Base-by-base conservation (phyloP, 2,329 filamentous ascomycete species). In the Chlorencoelia australis region DNA sequence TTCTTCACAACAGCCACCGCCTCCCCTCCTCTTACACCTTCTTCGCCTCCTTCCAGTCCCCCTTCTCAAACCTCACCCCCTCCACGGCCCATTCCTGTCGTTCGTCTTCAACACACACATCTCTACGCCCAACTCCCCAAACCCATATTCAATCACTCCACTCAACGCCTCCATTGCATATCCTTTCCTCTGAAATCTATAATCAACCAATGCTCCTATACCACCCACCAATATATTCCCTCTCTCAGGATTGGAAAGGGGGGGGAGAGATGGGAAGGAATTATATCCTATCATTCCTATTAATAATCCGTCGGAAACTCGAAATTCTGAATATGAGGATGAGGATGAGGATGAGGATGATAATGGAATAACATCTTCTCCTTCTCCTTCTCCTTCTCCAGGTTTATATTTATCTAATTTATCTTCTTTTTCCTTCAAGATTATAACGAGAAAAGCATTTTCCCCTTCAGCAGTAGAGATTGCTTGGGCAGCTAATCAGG, bases 101-200 rank as follows among this genome's bases (percentile, higher is more conserved):
- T n/a, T n/a, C n/a, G n/a, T n/a, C n/a, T n/a, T n/a, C n/a, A n/a
- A n/a, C n/a, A n/a, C n/a, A n/a, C n/a, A n/a, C n/a, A n/a, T n/a
- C n/a, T n/a, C n/a, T n/a, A n/a, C n/a, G 2, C 39, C 44, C 8
- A 55, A 30, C 8, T 38, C 39, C 9, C 34, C 13, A 9, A 53
- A 39, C 10, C 43, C 48, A 28, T 49, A 50, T 17, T 54, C 45
- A 7, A 52, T 15, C 11, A 49, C 16, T 1, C 40, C 45, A 21
- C 46, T 37, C 5, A 54, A 10, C 0, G 46, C 35, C 40, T 55
- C 52, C 5, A 38, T 29, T 8, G 48, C 49, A 18, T 43, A 49
- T 0, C 52, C 49, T 31, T 32, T 43, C 4, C 45, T 41, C 27
- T 38, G 41, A 37, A 47, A 41, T 0, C 32, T 42, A 27, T 49